Evolutionary conservation across 768 basidiomycete genomes (phyloP).

Genomic region (Mrakia frigida): DNA sequence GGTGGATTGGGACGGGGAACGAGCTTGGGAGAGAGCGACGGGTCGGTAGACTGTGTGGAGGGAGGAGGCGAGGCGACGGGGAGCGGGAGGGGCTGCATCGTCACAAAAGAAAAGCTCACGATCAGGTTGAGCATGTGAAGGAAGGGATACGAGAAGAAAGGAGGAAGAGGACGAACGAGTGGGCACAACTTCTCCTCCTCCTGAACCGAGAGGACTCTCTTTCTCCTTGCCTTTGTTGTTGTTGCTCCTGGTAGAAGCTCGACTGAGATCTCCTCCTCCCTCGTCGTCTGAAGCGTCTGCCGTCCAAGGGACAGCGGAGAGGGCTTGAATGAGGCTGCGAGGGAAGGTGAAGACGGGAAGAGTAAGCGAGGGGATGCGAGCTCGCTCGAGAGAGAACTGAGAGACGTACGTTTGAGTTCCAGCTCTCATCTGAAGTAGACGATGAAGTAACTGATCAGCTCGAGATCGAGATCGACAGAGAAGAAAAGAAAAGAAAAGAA

Average conservation of each 20-base stretch:
- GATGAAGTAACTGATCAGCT: background rate
- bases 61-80: slow-evolving; percentile 59
- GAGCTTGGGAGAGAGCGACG: slow-evolving; percentile 31
- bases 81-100: background rate
- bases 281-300: slow-evolving; percentile 15
- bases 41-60: slow-evolving; percentile 84
- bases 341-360: too few species aligned
- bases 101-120: background rate
- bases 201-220: background rate
- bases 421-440: slow-evolving; percentile 14
- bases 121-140: background rate
- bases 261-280: background rate
- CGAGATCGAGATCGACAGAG: too few species aligned
- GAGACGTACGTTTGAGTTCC: slow-evolving; percentile 18
- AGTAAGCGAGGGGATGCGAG: background rate
- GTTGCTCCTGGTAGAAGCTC: background rate
- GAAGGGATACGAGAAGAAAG: background rate
- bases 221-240: slow-evolving; percentile 12
- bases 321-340: slow-evolving; percentile 26
- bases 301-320: slow-evolving; percentile 27
- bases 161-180: background rate
- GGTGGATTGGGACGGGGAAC: slow-evolving; percentile 1
- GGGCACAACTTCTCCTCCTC: too few species aligned
- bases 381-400: background rate
- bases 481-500: background rate